Base-by-base conservation (phyloP, 2,329 filamentous ascomycete genomes). In the Pseudocercospora crystallina region DNA sequence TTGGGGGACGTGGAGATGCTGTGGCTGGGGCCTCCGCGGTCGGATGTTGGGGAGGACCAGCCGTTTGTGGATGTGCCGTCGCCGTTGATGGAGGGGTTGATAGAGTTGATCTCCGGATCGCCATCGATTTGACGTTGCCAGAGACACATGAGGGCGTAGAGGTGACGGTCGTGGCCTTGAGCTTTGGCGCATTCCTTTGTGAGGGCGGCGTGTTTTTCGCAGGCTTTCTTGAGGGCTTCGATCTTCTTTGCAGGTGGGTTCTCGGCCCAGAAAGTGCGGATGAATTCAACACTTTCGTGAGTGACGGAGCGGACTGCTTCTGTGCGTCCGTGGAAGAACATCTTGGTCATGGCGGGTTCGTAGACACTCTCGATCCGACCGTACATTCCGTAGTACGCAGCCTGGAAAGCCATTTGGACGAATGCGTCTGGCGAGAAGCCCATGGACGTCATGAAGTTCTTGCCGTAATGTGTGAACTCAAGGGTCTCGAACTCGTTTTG, bases 381-480 rank as follows among this genome's bases (percentile, higher is more conserved):
- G 63, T 97, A 99, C 7, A 99, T 80, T 2, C 94, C 94, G 65
- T 96, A 99, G 75, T 99, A 97, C 1, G 94, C 92, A 4, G 92
- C 92, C 70, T 99, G 94, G 75, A 96, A 96, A 0, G 94, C 94
- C 92, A 99, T 97, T 71, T 99, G 94, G 14, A 99, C 89, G 67
- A 96, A 99, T 0, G 94, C 92, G 68, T 97, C 94, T 0, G 94
- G 92, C 0, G 92, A 97, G 72, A 97, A 95, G 7, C 92, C 92
- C 85, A 95, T 95, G 0, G 87, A 90, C 0, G 90, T 97, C 71
- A 99, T 96, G 67, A 96, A 96, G 71, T 94, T 96, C 77, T 96
- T 96, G 59, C 94, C 94, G 62, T 95, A 99, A 17, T 85, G 83
- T 42, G 77, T 75, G 62, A 97, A 97, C 61, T 97, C 92, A 4